Evolutionary conservation across 352 stramenopile genomes (phyloP), one percentile per base, ranked within the genome.

Genomic region (Phytopythium oedochilum): DNA sequence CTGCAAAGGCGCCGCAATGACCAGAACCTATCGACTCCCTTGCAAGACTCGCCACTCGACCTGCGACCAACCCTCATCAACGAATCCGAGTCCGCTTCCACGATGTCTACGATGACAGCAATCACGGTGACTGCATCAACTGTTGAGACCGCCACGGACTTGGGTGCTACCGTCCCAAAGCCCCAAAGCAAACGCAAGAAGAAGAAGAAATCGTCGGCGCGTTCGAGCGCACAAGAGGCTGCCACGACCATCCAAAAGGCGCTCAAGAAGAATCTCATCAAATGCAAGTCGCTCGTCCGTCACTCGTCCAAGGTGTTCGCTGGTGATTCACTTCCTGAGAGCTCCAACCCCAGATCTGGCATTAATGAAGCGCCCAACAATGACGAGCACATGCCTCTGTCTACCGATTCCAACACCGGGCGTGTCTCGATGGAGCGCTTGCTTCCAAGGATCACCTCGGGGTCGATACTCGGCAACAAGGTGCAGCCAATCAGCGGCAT

Each of bases 181-280:
- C 47, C 44, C 15, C 36, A 51, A 15, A 10, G 17, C 44, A 35
- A n/a, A 29, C 26, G 44, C 5, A 51, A 47, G 44, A 28, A 64
- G 57, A 47, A 55, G 26, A 46, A 46, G 22, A 17, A 46, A 26
- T 29, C 35, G 57, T 18, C 28, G 42, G 43, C n/a, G 31, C 45
- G 40, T 7, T 51, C 47, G 31, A 63, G 32, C 28, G 52, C 48
- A 8, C 58, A 78, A 15, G 60, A 55, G 20, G 71, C 74, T 2
- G 74, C 73, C 0, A 39, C 25, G 12, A 85, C 64, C 3, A 82
- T 85, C 18, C 71, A 82, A 25, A 71, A 75, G 22, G 74, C 67
- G 6, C 18, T 85, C 47, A 79, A 78, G 50, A 71, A 72, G 59
- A 71, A 63, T 10, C n/a, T 76, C 17, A 23, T 67, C 10, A 56